Evolutionary conservation across 257 asterid genomes (phyloP).

Genomic region (Thymus quinquecostatus): DNA sequence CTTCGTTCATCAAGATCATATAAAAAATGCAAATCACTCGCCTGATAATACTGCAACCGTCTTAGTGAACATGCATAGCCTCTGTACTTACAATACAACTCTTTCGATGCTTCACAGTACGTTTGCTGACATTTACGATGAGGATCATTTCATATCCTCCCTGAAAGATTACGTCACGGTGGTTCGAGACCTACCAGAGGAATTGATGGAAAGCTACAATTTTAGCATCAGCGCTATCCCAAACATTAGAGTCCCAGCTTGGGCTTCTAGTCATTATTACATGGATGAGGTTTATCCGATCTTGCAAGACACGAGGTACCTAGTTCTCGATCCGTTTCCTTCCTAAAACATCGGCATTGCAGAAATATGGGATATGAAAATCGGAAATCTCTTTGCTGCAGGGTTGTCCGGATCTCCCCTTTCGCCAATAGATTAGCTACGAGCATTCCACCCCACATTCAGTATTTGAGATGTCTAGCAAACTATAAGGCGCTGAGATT

Average conservation of each 20-base stretch:
- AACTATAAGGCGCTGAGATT: slow-evolving; percentile 84
- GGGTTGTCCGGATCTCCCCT: slow-evolving; percentile 80
- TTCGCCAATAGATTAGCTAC: slow-evolving; percentile 83
- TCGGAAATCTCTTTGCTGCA: slow-evolving; percentile 37
- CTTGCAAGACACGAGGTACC: slow-evolving; percentile 65
- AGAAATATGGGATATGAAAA: too few species aligned
- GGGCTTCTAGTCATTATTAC: slow-evolving; percentile 79
- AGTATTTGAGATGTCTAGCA: slow-evolving; percentile 71
- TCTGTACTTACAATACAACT: not conserved
- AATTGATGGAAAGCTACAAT: slow-evolving; percentile 65
- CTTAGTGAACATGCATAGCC: not conserved
- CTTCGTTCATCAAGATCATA: too few species aligned
- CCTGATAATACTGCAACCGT: not conserved
- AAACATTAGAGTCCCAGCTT: slow-evolving; percentile 63
- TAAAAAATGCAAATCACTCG: not conserved
- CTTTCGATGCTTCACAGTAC: slow-evolving; percentile 48
- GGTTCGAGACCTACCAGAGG: slow-evolving; percentile 68
- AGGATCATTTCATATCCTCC: slow-evolving; percentile 69
- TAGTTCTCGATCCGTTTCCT: not conserved
- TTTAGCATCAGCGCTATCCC: slow-evolving; percentile 69
- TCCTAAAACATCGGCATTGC: not conserved
- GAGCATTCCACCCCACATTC: slow-evolving; percentile 72
- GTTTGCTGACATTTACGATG: slow-evolving; percentile 83
- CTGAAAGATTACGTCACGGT: slow-evolving; percentile 61
- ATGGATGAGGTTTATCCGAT: slow-evolving; percentile 71